Evolutionary conservation across 148 eudicot species (phyloP), one percentile per base, ranked within the genome.

Genomic region (Dianthus caryophyllus): DNA sequence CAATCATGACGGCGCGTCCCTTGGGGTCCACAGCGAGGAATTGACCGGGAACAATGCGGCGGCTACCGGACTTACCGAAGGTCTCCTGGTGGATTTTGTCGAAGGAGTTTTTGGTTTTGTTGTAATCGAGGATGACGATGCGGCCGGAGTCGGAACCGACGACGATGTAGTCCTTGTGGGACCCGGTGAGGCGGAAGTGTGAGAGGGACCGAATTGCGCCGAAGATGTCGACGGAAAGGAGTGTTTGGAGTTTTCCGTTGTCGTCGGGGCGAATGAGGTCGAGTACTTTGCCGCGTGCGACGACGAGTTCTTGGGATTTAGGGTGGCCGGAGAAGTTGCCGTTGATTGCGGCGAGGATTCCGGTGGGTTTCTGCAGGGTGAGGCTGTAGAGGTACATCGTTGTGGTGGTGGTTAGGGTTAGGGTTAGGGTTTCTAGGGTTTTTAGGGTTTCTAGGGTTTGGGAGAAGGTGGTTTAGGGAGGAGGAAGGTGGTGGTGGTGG

Each of bases 141-240:
- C 99, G 77, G 20, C 99, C 99, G 11, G 99, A 94, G 70, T 94
- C 97, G 3, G 97, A 94, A 0, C 99, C 99, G 4, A 94, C 89
- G 9, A 90, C 96, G 26, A 94, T 83, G 48, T 90, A 94, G 48
- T 94, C 99, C 36, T 94, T 94, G 6, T 88, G 96, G 11, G 97
- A 83, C 2, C 98, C 98, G 8, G 98, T 94, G 25, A 94, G 76
- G 22, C 98, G 77, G 61, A 94, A 94, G 60, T 83, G 90, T 48
- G 97, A 83, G 57, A 94, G 67, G 9, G 98, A 94, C 39, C 98
- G 85, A 49, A 94, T 90, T 10, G 84, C 82, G 17, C 97, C 98
- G 55, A 94, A 94, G 4, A 90, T 76, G 18, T 94, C 98, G 13
- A 94, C 96, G 26, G 98, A 90, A 24, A 94, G 83, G 14, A 90